Percentiles rank a stretch among this genome's conserved stretches.
phyloP scores from a whole-genome alignment of 1,139 yeast species.

The Sugiyamaella japonica region DNA sequence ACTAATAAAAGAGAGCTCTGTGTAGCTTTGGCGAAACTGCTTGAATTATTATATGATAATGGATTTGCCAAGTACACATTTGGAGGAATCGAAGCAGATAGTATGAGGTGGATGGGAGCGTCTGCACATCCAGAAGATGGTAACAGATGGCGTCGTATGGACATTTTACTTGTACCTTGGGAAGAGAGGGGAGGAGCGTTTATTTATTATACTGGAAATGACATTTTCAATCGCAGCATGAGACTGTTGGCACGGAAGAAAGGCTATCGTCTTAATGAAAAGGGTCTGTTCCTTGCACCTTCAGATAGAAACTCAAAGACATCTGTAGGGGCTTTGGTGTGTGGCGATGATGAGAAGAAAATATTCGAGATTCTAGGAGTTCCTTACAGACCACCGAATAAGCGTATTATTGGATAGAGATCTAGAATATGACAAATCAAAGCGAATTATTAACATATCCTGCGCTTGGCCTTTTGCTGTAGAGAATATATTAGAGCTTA shows the following conservation, averaged over 20 bases:
- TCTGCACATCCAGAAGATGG: conserved; percentile 29
- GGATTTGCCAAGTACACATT: conserved; percentile 43
- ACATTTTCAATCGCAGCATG: conserved; percentile 53
- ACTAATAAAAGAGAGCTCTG: conserved; percentile 34
- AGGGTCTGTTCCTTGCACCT: conserved; percentile 46
- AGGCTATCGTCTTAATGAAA: conserved; percentile 50
- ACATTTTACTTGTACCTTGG: conserved; percentile 54
- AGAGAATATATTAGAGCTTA: too few relatives aligned
- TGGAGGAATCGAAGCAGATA: conserved; percentile 26
- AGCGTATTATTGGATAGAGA: conserved; percentile 44
- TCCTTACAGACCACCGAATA: conserved; percentile 48
- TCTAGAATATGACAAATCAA: too few relatives aligned
- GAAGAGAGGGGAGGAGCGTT: conserved; percentile 53
- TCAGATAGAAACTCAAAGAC: conserved; percentile 21
- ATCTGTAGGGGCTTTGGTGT: conserved; percentile 40
- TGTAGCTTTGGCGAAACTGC: conserved; percentile 38
- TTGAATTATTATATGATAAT: conserved; percentile 33
- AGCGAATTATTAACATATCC: too few relatives aligned
- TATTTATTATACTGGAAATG: conserved; percentile 61
- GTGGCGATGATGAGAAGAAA: conserved; percentile 48
- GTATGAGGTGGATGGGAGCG: conserved; percentile 42
- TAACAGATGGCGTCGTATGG: conserved; percentile 54
- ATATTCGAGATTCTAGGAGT: conserved; percentile 53
- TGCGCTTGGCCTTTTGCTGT: not conserved
- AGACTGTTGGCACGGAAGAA: conserved; percentile 49